These are phyloP conservation scores for Zangia roseola DNA, from an alignment of 768 basidiomycete species.

Conservation along the genomic window DNA sequence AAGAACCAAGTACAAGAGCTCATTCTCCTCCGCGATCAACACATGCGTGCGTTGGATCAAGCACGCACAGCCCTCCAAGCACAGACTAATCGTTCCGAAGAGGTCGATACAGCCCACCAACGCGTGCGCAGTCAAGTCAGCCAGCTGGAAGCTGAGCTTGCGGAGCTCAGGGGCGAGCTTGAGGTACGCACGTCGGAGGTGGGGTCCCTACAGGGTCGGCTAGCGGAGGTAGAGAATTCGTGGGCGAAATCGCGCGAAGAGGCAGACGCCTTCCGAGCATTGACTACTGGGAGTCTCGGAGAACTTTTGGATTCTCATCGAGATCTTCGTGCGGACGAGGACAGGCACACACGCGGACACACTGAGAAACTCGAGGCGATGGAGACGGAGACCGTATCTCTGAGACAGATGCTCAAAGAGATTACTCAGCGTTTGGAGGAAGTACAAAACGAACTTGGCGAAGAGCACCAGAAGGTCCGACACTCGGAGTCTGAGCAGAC, in stretches of 20 bases:
- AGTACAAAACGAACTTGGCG: constrained; percentile 57
- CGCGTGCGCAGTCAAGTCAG: constrained; percentile 67
- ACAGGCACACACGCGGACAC: constrained; percentile 70
- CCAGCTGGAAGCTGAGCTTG: constrained; percentile 72
- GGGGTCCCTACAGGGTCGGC: constrained; percentile 60
- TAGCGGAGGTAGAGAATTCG: constrained; percentile 82
- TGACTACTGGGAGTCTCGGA: constrained; percentile 84
- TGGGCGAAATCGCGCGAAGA: constrained; percentile 93
- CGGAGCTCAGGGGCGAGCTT: constrained; percentile 77
- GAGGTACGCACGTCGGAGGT: constrained; percentile 73
- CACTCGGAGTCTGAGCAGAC: constrained; percentile 66
- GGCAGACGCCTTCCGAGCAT: constrained; percentile 83
- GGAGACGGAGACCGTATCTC: constrained; percentile 70
- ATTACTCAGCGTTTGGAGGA: constrained; percentile 70
- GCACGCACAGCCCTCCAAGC: constrained; percentile 74
- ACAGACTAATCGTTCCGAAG: constrained; percentile 72
- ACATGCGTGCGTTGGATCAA: constrained; percentile 86
- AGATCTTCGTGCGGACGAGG: constrained; percentile 82
- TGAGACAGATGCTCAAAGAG: constrained; percentile 81
- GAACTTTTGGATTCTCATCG: constrained; percentile 87
- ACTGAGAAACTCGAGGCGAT: constrained; percentile 80
- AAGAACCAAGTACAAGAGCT: constrained; percentile 74
- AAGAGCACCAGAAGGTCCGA: constrained; percentile 64
- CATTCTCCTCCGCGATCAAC: constrained; percentile 69
- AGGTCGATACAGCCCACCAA: constrained; percentile 73